These are phyloP conservation scores for Candida tunisiensis DNA, from an alignment of 1,139 yeast genomes.

Conservation along the genomic window DNA sequence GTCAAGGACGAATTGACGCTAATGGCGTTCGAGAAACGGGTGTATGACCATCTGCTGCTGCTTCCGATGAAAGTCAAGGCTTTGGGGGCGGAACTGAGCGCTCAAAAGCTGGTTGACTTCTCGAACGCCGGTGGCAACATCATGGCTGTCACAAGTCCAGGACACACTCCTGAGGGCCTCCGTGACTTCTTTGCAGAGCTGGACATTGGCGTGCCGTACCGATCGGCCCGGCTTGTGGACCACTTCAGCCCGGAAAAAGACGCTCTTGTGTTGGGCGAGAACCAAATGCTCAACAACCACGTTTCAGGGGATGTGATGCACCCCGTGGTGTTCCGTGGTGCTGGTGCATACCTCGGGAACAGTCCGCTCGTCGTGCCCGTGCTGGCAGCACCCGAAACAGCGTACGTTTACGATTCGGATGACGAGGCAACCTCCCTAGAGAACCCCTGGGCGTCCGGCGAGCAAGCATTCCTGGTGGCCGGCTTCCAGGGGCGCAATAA, in stretches of 20 bases:
- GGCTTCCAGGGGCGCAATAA: conserved; percentile 70
- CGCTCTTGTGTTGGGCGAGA: conserved; percentile 1
- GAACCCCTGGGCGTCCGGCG: conserved; percentile 60
- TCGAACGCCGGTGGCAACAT: conserved; percentile 60
- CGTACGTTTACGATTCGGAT: conserved; percentile 35
- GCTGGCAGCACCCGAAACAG: conserved; percentile 48
- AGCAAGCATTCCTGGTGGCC: conserved; percentile 62
- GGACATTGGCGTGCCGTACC: conserved; percentile 77
- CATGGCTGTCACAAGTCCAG: conserved; percentile 38
- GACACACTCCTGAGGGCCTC: conserved; percentile 51
- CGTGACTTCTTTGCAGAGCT: conserved; percentile 58
- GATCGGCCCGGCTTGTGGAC: conserved; percentile 47
- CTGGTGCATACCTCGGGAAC: conserved; percentile 39
- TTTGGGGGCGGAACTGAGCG: conserved; percentile 27
- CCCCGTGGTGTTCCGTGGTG: conserved; percentile 24
- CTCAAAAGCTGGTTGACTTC: conserved; percentile 31
- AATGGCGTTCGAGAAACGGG: conserved; percentile 25
- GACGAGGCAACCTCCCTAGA: conserved; percentile 25
- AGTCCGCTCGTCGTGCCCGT: conserved; percentile 52
- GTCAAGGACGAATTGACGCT: conserved; percentile 20
- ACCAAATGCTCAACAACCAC: conserved; percentile 2
- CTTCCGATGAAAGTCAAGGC: conserved; percentile 28
- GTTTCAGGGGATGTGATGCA: conserved; percentile 4
- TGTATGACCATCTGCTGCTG: conserved; percentile 36
- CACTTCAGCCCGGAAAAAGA: conserved; percentile 27